Percentiles rank a stretch among this genome's conserved stretches.
phyloP scores from a whole-genome alignment of 345 rosid genomes.

The Zanthoxylum bungeanum region DNA sequence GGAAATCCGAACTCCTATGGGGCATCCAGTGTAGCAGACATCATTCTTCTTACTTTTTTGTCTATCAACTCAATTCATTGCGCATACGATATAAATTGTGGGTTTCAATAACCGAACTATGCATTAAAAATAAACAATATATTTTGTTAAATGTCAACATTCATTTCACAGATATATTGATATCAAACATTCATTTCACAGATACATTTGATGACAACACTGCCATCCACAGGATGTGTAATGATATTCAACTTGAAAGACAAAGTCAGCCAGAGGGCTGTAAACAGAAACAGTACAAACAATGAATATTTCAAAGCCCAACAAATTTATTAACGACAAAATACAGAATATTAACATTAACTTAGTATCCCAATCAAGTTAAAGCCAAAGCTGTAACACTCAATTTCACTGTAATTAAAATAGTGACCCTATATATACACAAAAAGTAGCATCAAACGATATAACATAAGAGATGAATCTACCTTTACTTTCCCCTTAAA shows the following conservation, averaged over 20 bases:
- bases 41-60: background rate
- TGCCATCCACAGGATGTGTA: background rate
- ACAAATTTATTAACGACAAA: background rate
- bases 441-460: slow-evolving; percentile 32
- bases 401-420: slow-evolving; percentile 15
- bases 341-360: background rate
- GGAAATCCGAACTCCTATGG: background rate
- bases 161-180: too few species aligned
- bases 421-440: slow-evolving; percentile 21
- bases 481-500: slow-evolving; percentile 97
- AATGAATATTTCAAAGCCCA: slow-evolving; percentile 7
- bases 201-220: background rate
- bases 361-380: background rate
- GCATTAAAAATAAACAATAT: background rate
- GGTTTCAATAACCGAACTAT: background rate
- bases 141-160: background rate
- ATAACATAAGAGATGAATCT: slow-evolving; percentile 61
- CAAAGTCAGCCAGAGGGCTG: background rate
- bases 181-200: background rate
- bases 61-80: background rate
- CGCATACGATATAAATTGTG: background rate
- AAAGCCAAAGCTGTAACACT: background rate
- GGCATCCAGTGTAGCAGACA: background rate
- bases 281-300: background rate
- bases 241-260: background rate